Conservation (phyloP, 2,329 filamentous ascomycete genomes). For the Trichoderma atroviride region DNA sequence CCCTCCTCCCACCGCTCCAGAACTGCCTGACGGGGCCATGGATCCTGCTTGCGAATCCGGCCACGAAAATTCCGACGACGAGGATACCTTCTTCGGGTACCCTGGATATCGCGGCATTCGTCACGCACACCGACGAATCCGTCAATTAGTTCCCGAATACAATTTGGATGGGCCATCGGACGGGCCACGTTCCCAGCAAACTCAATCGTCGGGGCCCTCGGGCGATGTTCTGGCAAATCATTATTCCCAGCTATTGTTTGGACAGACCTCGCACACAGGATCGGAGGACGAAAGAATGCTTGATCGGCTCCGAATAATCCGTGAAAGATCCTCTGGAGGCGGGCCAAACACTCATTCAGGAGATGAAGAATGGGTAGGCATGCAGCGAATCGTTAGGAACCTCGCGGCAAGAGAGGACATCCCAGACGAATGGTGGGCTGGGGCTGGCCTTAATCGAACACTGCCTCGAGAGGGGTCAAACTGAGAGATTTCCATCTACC, state of each 20-base stretch:
- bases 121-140: constrained; percentile 3
- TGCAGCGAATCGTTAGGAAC: constrained; percentile 72
- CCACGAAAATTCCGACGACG: constrained; percentile 59
- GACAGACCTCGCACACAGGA: constrained; percentile 34
- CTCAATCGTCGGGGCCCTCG: background rate
- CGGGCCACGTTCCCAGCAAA: background rate
- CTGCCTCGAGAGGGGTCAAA: constrained; percentile 41
- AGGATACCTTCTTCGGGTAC: constrained; percentile 52
- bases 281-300: constrained; percentile 33
- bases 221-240: background rate
- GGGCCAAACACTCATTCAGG: constrained; percentile 26
- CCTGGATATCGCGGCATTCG: constrained; percentile 18
- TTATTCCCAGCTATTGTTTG: constrained; percentile 20
- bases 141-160: constrained; percentile 29
- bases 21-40: constrained; percentile 40
- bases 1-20: constrained; percentile 42
- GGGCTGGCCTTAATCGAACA: constrained; percentile 66
- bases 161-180: constrained; percentile 29
- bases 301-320: constrained; percentile 16
- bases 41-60: constrained; percentile 55
- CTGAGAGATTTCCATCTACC: background rate
- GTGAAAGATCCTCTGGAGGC: constrained; percentile 17
- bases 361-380: constrained; percentile 56
- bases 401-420: constrained; percentile 73
- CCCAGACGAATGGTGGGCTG: constrained; percentile 81